Evolutionary conservation across 306 rosid species (phyloP).

Genomic region (Abrus precatorius): DNA sequence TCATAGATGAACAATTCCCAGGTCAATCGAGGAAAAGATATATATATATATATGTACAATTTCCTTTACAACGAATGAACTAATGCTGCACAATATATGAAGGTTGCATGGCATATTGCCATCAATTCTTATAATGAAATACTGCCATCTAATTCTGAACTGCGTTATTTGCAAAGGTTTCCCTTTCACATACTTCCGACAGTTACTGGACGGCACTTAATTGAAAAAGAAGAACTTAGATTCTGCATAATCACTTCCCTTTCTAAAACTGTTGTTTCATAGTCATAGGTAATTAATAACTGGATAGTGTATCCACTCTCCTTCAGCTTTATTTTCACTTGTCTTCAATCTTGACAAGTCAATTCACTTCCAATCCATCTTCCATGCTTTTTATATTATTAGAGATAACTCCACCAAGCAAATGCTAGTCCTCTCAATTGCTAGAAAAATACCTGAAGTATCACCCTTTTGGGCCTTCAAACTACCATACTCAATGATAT

Average conservation of each 20-base stretch:
- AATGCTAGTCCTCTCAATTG: slow-evolving; percentile 5
- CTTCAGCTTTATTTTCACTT: slow-evolving; percentile 23
- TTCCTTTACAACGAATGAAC: slow-evolving; percentile 43
- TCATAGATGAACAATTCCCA: slow-evolving; percentile 1
- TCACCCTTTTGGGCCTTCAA: slow-evolving; percentile 1
- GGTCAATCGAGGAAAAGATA: slow-evolving; percentile 33
- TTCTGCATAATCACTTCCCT: slow-evolving; percentile 33
- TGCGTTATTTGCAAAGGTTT: background rate
- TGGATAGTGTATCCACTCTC: slow-evolving; percentile 15
- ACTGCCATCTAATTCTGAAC: slow-evolving; percentile 24
- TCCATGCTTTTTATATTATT: background rate
- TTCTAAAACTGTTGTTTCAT: slow-evolving; percentile 8
- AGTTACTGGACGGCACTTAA: background rate
- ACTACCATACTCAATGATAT: slow-evolving; percentile 60
- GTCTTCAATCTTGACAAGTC: slow-evolving; percentile 28
- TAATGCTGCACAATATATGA: slow-evolving; percentile 45
- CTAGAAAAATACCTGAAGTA: background rate
- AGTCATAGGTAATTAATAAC: slow-evolving; percentile 25
- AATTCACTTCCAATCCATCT: slow-evolving; percentile 10
- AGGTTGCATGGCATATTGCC: slow-evolving; percentile 11
- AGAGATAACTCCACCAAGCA: background rate
- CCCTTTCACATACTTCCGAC: slow-evolving; percentile 27
- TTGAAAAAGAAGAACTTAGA: background rate
- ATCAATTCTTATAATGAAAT: slow-evolving; percentile 10
- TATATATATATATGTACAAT: slow-evolving; percentile 41